Evolutionary conservation across 192 early-diverging fungal genomes (phyloP).

Genomic region (Rhizophagus clarus): DNA sequence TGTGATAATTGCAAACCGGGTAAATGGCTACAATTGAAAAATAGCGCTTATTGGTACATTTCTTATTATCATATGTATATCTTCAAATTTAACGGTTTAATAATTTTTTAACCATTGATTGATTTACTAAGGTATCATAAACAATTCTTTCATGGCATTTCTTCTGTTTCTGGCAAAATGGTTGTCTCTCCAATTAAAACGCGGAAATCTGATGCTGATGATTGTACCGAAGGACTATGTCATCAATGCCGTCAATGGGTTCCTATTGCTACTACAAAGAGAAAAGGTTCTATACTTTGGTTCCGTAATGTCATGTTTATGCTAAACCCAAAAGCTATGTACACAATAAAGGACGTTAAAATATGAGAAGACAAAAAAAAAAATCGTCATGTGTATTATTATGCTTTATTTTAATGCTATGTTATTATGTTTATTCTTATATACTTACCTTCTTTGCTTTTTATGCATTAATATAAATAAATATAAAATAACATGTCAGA

Average conservation of each 20-base stretch:
- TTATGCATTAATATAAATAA: no score
- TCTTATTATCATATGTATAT: not conserved
- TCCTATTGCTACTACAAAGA: conserved; percentile 74
- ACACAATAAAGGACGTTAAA: not conserved
- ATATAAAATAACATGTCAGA: no score
- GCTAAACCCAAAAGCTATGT: conserved; percentile 64
- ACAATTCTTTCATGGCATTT: conserved; percentile 85
- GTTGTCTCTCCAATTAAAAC: conserved; percentile 75
- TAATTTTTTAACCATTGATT: not conserved
- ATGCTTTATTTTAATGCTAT: not conserved
- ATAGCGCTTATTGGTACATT: conserved; percentile 79
- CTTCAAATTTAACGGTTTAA: not conserved
- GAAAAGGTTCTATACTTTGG: conserved; percentile 73
- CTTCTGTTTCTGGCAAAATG: conserved; percentile 77
- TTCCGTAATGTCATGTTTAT: conserved; percentile 81
- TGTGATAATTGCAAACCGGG: conserved; percentile 82
- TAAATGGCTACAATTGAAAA: conserved; percentile 87
- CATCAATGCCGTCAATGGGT: conserved; percentile 86
- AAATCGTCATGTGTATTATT: no score
- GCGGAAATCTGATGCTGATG: conserved; percentile 61
- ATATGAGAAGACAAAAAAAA: not conserved
- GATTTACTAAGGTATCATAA: conserved; percentile 77
- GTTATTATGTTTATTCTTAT: not conserved
- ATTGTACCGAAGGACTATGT: conserved; percentile 77
- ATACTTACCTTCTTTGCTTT: no score